Percentiles rank a stretch among this genome's conserved stretches.
Conservation (phyloP, 2,329 filamentous ascomycete genomes). For the Penicillium sp. region DNA sequence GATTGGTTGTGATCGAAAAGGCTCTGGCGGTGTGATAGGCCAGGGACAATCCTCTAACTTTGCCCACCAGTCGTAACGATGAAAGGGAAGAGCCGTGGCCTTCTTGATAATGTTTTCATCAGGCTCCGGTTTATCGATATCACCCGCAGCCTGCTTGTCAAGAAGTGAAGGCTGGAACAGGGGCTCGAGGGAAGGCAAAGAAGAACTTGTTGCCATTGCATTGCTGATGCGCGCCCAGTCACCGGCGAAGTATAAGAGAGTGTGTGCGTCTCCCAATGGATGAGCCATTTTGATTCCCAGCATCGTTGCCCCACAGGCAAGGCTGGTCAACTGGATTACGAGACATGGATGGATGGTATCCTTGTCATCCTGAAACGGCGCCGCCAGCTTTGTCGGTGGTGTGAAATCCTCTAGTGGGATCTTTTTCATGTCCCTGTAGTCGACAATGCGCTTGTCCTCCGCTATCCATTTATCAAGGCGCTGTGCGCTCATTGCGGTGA, state of each 20-base stretch:
- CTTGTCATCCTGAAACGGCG: too few species aligned
- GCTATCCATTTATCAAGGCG: too few species aligned
- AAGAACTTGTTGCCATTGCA: constrained; percentile 3
- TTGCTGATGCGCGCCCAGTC: constrained; percentile 15
- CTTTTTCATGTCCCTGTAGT: too few species aligned
- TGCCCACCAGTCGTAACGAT: constrained; percentile 51
- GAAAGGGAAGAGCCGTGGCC: constrained; percentile 39
- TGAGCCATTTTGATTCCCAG: constrained; percentile 22
- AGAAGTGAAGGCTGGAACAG: constrained; percentile 45
- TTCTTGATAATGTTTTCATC: constrained; percentile 28
- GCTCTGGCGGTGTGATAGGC: constrained; percentile 11
- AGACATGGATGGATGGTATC: too few species aligned
- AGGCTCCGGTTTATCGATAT: constrained; percentile 21
- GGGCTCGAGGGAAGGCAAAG: constrained; percentile 19
- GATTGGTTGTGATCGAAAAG: constrained; percentile 19
- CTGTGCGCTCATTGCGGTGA: too few species aligned
- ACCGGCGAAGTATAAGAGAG: constrained; percentile 11
- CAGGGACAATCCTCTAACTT: constrained; percentile 11
- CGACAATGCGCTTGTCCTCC: too few species aligned
- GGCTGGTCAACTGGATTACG: constrained; percentile 11
- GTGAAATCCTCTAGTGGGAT: too few species aligned
- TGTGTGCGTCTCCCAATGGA: constrained; percentile 11
- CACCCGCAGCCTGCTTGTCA: constrained; percentile 31
- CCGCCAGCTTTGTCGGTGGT: too few species aligned
- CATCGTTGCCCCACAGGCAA: constrained; percentile 33